Percentiles rank a stretch among this genome's conserved stretches.
These are phyloP conservation scores for Fusarium brevicatenulatum DNA, from an alignment of 2,329 filamentous ascomycete genomes.

Conservation along the genomic window DNA sequence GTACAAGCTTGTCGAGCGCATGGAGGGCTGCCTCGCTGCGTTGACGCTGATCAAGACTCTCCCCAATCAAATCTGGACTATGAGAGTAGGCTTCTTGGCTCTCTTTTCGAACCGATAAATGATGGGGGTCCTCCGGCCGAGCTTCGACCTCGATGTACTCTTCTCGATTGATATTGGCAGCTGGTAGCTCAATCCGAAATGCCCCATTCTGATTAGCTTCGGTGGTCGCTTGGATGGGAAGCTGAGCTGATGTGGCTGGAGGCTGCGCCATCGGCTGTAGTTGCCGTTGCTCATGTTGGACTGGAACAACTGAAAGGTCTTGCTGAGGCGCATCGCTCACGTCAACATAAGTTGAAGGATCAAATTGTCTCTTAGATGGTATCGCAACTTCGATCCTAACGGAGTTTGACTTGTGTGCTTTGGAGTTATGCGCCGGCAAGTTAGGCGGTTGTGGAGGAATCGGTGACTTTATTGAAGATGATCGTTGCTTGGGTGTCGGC, in stretches of 20 bases:
- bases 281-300: conserved; percentile 16
- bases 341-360: conserved; percentile 51
- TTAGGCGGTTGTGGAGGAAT: conserved; percentile 23
- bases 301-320: conserved; percentile 27
- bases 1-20: conserved; percentile 74
- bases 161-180: conserved; percentile 59
- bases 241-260: conserved; percentile 4
- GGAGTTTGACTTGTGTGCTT: conserved; percentile 50
- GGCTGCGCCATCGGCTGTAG: conserved; percentile 14
- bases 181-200: conserved; percentile 61
- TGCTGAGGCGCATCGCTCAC: conserved; percentile 40
- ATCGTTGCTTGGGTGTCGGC: conserved; percentile 31
- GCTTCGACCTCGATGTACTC: conserved; percentile 63
- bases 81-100: conserved; percentile 62
- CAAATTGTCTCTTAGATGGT: conserved; percentile 55
- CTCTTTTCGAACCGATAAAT: conserved; percentile 64
- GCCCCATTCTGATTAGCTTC: conserved; percentile 34
- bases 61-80: conserved; percentile 66
- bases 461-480: conserved; percentile 36
- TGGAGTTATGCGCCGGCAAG: conserved; percentile 37
- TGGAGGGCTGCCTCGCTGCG: conserved; percentile 79
- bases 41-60: conserved; percentile 81
- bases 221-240: neutral
- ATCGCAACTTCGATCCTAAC: conserved; percentile 60
- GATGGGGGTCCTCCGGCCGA: conserved; percentile 57